Evolutionary conservation across 345 rosid genomes (phyloP).

Genomic region (Noccaea bulbosa): DNA sequence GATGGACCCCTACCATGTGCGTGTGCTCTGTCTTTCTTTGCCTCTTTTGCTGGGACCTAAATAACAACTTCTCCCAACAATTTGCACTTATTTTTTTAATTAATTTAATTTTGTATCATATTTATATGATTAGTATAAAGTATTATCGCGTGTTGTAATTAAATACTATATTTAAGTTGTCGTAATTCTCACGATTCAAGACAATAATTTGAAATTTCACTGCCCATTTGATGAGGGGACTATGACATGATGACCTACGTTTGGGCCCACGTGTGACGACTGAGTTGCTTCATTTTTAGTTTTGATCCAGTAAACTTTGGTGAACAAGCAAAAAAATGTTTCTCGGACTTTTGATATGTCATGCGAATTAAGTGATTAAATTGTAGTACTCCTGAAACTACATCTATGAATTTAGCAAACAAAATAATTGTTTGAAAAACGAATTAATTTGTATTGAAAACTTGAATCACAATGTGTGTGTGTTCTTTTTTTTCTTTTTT

Average conservation of each 20-base stretch:
- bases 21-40: background rate
- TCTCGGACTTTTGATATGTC: background rate
- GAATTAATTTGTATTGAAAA: background rate
- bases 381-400: background rate
- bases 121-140: background rate
- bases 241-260: slow-evolving; percentile 34
- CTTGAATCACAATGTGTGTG: background rate
- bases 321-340: background rate
- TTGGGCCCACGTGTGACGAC: slow-evolving; percentile 39
- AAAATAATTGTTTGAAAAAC: no score
- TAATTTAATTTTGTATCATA: background rate
- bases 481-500: background rate
- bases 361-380: background rate
- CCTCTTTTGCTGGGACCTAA: slow-evolving; percentile 39
- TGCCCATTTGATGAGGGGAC: slow-evolving; percentile 39
- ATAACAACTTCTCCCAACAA: slow-evolving; percentile 23
- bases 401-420: no score
- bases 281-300: slow-evolving; percentile 15
- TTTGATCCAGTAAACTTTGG: slow-evolving; percentile 1
- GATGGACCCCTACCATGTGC: slow-evolving; percentile 45
- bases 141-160: slow-evolving; percentile 28
- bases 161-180: slow-evolving; percentile 11
- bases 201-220: slow-evolving; percentile 33
- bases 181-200: slow-evolving; percentile 36
- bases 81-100: slow-evolving; percentile 15